Conservation (phyloP, 2,329 filamentous ascomycete species). For the Sporothrix brunneoviolacea region DNA sequence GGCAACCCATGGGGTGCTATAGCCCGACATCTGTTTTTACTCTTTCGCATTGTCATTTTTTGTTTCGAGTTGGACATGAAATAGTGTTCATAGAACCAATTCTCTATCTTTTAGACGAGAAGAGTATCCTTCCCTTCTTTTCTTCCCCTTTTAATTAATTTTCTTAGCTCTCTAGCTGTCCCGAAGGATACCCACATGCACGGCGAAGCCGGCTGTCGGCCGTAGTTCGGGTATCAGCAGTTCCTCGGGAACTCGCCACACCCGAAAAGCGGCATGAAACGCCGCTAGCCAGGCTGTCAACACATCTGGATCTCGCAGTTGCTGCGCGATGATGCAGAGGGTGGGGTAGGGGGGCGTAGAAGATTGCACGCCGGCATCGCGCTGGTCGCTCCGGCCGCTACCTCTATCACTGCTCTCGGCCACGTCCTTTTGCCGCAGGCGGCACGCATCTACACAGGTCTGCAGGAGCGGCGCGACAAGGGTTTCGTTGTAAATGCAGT, state of each 20-base stretch:
- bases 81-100: too few species aligned
- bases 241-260: constrained; percentile 68
- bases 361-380: too few species aligned
- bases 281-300: constrained; percentile 73
- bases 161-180: too few species aligned
- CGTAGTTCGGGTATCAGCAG: constrained; percentile 53
- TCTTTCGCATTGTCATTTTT: too few species aligned
- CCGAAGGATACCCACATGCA: constrained; percentile 66
- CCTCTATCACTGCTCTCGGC: constrained; percentile 10
- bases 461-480: constrained; percentile 76
- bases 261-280: constrained; percentile 60
- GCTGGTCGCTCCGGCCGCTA: constrained; percentile 1
- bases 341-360: constrained; percentile 39
- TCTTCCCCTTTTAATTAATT: too few species aligned
- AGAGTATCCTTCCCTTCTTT: too few species aligned
- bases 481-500: constrained; percentile 92
- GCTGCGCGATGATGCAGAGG: constrained; percentile 78
- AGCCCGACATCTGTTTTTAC: too few species aligned
- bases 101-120: too few species aligned
- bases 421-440: constrained; percentile 38
- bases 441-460: constrained; percentile 70
- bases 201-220: constrained; percentile 66
- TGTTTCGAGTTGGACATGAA: too few species aligned
- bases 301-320: constrained; percentile 76
- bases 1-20: too few species aligned